Base-by-base conservation (phyloP, 75 land plant genomes). In the Isoetes taiwanensis region DNA sequence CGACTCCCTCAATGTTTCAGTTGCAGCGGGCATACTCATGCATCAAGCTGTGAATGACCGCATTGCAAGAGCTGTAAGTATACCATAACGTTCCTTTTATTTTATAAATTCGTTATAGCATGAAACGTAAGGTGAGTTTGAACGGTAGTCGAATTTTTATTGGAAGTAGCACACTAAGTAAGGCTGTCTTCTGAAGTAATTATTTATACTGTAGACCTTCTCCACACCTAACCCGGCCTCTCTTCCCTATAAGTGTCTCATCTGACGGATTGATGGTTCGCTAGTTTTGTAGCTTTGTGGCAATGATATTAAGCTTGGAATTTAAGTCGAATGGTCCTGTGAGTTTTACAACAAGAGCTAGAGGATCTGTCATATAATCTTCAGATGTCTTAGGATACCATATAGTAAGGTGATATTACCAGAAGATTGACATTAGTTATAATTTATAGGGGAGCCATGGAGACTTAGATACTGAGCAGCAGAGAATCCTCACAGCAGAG, bases 1-100 rank as follows among this genome's bases (percentile, higher is more conserved):
- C 32, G 97, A 91, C 43, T 91, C 97, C 3, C 84, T 91, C 32
- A 91, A 91, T 75, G 97, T 91, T 41, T 91, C 97, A 16, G 97
- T 91, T 74, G 97, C 97, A 56, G 95, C 97, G 16, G 97, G 90
- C 54, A 78, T 91, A 23, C 66, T 89, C 35, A 81, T 91, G 97
- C 88, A 91, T 38, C 75, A 81, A 72, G 89, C 95, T 54, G 83
- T 79, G 30, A 60, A 67, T 66, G 90, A 88, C 62, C 71, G 97
- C 66, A 64, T 67, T 31, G 54, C 82, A 28, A 77, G 80, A 11
- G 41, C 73, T 78, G 97, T 90, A 69, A 57, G 77, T 16, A 35
- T 56, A 1, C 24, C 29, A 28, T 27, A 19, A 30, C 23, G 40
- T 50, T 34, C 21, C 41, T 28, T 50, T 52, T 28, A n/a, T n/a